Evolutionary conservation across 139 green algal species (phyloP).

Genomic region (Tetraselmis chui): DNA sequence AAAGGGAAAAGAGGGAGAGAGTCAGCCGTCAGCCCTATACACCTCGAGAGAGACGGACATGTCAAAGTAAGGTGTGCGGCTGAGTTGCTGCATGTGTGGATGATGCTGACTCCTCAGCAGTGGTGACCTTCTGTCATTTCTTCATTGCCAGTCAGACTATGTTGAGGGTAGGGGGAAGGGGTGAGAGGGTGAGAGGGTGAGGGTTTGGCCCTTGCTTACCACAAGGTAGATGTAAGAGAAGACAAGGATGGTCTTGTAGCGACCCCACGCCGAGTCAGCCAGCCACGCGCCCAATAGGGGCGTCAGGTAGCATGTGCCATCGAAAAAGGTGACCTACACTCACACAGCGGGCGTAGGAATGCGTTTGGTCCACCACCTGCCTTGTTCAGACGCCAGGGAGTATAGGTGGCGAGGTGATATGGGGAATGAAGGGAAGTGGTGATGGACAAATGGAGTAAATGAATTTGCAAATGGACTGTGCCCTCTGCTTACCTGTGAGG

Average conservation of each 20-base stretch:
- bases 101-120: no score
- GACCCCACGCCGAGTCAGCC: constrained; percentile 78
- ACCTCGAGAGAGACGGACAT: no score
- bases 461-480: no score
- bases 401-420: not conserved
- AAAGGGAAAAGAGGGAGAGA: no score
- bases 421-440: not conserved
- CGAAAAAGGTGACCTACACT: constrained; percentile 83
- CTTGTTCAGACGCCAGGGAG: not conserved
- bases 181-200: no score
- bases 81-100: no score
- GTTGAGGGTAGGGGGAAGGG: no score
- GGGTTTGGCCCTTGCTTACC: no score
- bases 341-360: not conserved
- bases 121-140: no score
- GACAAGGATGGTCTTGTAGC: constrained; percentile 92
- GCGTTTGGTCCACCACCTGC: not conserved
- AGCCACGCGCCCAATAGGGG: constrained; percentile 87
- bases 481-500: constrained; percentile 51
- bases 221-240: constrained; percentile 88
- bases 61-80: no score
- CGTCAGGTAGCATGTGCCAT: constrained; percentile 88
- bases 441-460: not conserved
- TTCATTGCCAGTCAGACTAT: no score
- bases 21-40: no score